These are phyloP conservation scores for Penicillium sp. DNA, from an alignment of 2,329 filamentous ascomycete genomes.

Conservation along the genomic window DNA sequence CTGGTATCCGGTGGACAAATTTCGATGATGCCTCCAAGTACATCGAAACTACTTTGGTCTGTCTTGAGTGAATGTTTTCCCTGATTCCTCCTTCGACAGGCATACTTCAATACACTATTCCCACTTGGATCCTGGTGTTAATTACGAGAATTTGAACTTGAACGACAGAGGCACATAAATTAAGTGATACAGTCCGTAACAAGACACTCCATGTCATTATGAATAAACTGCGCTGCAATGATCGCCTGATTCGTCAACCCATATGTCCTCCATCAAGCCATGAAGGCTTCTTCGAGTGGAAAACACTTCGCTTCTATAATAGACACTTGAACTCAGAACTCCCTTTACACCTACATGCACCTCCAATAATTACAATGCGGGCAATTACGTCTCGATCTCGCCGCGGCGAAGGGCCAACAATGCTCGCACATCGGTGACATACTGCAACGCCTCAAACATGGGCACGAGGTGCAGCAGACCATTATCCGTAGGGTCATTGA, in stretches of 20 bases:
- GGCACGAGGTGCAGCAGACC: conserved; percentile 90
- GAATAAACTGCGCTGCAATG: conserved; percentile 7
- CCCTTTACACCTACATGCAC: conserved; percentile 19
- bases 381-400: conserved; percentile 48
- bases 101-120: too few species aligned
- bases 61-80: too few species aligned
- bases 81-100: too few species aligned
- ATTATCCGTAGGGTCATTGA: conserved; percentile 95
- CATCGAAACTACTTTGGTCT: too few species aligned
- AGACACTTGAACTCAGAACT: conserved; percentile 14
- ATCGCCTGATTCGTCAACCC: conserved; percentile 11
- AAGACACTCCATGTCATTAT: conserved; percentile 12
- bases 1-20: too few species aligned
- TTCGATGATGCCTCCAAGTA: too few species aligned
- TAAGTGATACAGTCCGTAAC: neutral
- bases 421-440: conserved; percentile 91
- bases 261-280: conserved; percentile 7
- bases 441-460: conserved; percentile 87
- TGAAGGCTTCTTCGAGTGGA: conserved; percentile 4
- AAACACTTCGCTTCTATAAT: conserved; percentile 6
- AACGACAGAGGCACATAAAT: too few species aligned
- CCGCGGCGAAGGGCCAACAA: conserved; percentile 82
- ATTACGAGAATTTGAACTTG: too few species aligned
- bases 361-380: conserved; percentile 12
- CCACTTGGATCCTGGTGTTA: too few species aligned